Evolutionary conservation across 83 land plant species (phyloP).

Genomic region (Larix sibirica): DNA sequence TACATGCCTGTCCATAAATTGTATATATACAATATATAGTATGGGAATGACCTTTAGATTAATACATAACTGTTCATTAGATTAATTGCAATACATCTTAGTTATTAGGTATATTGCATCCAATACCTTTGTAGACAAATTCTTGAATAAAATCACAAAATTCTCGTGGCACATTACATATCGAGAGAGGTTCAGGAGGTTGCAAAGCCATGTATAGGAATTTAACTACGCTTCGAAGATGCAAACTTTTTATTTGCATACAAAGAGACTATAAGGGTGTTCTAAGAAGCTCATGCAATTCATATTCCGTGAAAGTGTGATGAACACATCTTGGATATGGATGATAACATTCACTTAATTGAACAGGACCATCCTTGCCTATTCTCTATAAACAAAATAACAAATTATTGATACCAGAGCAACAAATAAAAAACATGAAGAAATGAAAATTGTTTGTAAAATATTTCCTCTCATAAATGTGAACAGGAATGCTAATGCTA

Average conservation of each 20-base stretch:
- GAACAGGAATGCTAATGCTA: neutral
- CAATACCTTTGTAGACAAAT: too few relatives aligned
- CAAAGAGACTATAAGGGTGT: constrained; percentile 92
- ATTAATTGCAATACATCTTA: too few relatives aligned
- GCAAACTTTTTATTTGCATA: constrained; percentile 86
- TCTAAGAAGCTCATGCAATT: constrained; percentile 86
- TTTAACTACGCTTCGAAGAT: constrained; percentile 73
- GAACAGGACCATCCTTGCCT: constrained; percentile 97
- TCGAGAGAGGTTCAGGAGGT: constrained; percentile 78
- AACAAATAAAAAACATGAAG: constrained; percentile 7
- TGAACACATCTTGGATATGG: constrained; percentile 83
- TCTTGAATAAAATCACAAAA: too few relatives aligned
- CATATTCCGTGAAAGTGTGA: constrained; percentile 80
- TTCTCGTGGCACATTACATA: constrained; percentile 9
- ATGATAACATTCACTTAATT: constrained; percentile 87
- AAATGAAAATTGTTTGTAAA: neutral
- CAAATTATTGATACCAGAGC: constrained; percentile 11
- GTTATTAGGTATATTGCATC: too few relatives aligned
- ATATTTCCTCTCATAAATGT: neutral
- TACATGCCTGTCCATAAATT: too few relatives aligned
- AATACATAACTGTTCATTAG: too few relatives aligned
- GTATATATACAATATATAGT: too few relatives aligned
- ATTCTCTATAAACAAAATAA: constrained; percentile 60
- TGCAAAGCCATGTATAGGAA: constrained; percentile 90
- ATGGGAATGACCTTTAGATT: too few relatives aligned